Percentiles rank a stretch among this genome's conserved stretches.
Conservation (phyloP, 371 early-diverging fungal species). For the Paramicrosporidium saccamoebae region DNA sequence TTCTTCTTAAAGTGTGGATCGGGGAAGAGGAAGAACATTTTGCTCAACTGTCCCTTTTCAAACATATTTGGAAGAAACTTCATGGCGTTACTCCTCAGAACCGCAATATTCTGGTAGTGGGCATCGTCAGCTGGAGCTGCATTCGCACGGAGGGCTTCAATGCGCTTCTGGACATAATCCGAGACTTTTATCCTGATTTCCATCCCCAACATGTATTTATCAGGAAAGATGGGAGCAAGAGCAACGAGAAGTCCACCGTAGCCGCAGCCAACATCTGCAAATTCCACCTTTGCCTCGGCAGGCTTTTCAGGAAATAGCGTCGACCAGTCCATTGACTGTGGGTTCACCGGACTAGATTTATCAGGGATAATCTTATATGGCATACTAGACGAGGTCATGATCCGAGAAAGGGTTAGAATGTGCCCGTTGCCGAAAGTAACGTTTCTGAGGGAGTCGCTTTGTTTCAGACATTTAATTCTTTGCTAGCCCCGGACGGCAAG, state of each 20-base stretch:
- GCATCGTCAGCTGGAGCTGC: conserved; percentile 18
- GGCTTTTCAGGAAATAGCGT: conserved; percentile 26
- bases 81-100: conserved; percentile 94
- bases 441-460: conserved; percentile 21
- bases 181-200: conserved; percentile 92
- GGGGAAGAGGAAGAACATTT: conserved; percentile 91
- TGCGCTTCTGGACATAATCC: conserved; percentile 65
- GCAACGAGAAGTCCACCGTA: conserved; percentile 84
- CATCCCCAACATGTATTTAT: conserved; percentile 81
- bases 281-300: conserved; percentile 25
- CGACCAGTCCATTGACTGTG: conserved; percentile 61
- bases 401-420: conserved; percentile 95
- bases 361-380: conserved; percentile 1
- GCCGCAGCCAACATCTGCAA: conserved; percentile 98
- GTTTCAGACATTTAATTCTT: conserved; percentile 1
- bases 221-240: conserved; percentile 59
- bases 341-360: conserved; percentile 30
- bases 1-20: conserved; percentile 99
- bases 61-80: conserved; percentile 96
- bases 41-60: conserved; percentile 64
- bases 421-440: conserved; percentile 76
- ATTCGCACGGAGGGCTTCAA: conserved; percentile 48
- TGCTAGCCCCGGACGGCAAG: too few relatives aligned
- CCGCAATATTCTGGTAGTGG: conserved; percentile 67
- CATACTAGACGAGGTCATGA: conserved; percentile 63